These are phyloP conservation scores for Lojkania enalia DNA, from an alignment of 2,329 filamentous ascomycete genomes.

Conservation along the genomic window DNA sequence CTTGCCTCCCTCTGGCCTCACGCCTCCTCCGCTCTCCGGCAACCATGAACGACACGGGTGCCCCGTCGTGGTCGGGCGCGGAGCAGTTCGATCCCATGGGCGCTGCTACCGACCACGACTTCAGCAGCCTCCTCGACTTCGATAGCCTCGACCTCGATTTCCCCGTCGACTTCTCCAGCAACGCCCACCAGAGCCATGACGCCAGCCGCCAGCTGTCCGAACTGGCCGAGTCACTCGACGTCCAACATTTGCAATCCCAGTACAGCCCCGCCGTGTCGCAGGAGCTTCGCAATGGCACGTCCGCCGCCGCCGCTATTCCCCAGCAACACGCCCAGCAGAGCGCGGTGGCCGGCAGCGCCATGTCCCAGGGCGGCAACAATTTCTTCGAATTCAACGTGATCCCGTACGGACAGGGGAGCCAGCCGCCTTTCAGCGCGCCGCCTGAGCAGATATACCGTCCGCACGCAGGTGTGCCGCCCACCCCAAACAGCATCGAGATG, in stretches of 20 bases:
- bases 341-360: conserved; percentile 18
- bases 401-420: conserved; percentile 39
- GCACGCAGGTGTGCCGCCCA: conserved; percentile 71
- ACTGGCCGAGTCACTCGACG: conserved; percentile 37
- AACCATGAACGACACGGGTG: conserved; percentile 38
- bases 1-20: conserved; percentile 1
- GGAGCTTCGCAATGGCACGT: conserved; percentile 27
- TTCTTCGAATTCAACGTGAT: conserved; percentile 44
- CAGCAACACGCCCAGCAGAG: conserved; percentile 12
- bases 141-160: conserved; percentile 39
- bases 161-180: conserved; percentile 30
- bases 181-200: conserved; percentile 19
- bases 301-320: conserved; percentile 18
- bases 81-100: conserved; percentile 49
- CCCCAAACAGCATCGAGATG: conserved; percentile 79
- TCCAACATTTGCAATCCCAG: conserved; percentile 38
- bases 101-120: conserved; percentile 45
- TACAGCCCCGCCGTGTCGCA: conserved; percentile 33
- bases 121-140: conserved; percentile 50
- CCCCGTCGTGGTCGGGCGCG: conserved; percentile 44
- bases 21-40: conserved; percentile 8
- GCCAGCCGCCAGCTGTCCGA: conserved; percentile 33
- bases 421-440: conserved; percentile 45
- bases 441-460: conserved; percentile 52
- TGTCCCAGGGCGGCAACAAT: conserved; percentile 26